phyloP scores from a whole-genome alignment of 2,329 filamentous ascomycete genomes.

The Corinectria fuckeliana region DNA sequence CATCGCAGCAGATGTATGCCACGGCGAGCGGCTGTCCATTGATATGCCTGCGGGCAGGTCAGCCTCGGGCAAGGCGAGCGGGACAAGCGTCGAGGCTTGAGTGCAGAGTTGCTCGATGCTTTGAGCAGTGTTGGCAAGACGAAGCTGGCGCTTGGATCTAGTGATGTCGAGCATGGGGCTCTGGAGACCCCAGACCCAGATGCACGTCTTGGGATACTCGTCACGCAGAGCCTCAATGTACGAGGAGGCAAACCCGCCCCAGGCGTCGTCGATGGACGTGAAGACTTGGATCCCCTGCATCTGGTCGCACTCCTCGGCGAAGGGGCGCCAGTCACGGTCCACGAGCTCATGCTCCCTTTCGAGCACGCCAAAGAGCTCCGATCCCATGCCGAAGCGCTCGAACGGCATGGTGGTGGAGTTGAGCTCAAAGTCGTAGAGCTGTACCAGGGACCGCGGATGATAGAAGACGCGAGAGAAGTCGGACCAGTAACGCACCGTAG shows the following conservation, averaged over 20 bases:
- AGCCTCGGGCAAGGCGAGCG: slow-evolving; percentile 69
- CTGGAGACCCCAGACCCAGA: slow-evolving; percentile 89
- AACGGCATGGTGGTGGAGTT: slow-evolving; percentile 83
- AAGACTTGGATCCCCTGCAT: slow-evolving; percentile 87
- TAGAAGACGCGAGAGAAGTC: slow-evolving; percentile 94
- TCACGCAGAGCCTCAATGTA: slow-evolving; percentile 83
- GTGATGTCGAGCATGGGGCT: slow-evolving; percentile 60
- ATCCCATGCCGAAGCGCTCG: slow-evolving; percentile 86
- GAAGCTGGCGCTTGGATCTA: slow-evolving; percentile 59
- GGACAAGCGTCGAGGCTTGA: slow-evolving; percentile 79
- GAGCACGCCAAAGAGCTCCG: slow-evolving; percentile 74
- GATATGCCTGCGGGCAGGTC: slow-evolving; percentile 62
- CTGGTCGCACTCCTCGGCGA: slow-evolving; percentile 91
- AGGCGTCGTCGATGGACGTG: slow-evolving; percentile 75
- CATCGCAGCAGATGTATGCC: slow-evolving; percentile 82
- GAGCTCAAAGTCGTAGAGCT: slow-evolving; percentile 86
- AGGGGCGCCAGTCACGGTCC: slow-evolving; percentile 87
- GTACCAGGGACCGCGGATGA: slow-evolving; percentile 85
- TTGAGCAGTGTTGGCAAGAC: slow-evolving; percentile 76
- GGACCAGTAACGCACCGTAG: slow-evolving; percentile 91
- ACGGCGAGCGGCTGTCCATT: slow-evolving; percentile 70
- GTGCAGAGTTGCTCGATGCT: slow-evolving; percentile 72
- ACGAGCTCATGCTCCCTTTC: slow-evolving; percentile 85
- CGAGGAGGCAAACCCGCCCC: slow-evolving; percentile 77
- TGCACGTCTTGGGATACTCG: slow-evolving; percentile 85